A percentile compares a stretch with the other conserved stretches of the same genome.
phyloP scores from a whole-genome alignment of 164 flowering plant genomes.

The Aristolochia contorta region DNA sequence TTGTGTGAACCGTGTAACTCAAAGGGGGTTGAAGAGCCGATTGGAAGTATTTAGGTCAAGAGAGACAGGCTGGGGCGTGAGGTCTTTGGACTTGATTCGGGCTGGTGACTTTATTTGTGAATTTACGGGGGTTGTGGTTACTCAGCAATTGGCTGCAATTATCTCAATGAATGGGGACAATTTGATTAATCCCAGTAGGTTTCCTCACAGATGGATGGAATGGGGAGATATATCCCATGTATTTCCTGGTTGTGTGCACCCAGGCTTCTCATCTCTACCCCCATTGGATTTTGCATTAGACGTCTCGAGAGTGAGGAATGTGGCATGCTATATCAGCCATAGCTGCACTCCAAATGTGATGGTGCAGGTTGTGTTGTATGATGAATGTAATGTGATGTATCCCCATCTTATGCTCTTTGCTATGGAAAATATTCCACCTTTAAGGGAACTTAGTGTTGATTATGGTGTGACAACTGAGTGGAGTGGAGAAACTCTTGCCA shows the following conservation, averaged over 20 bases:
- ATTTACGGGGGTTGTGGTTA: constrained; percentile 59
- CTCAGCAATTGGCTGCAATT: constrained; percentile 52
- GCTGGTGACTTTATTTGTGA: constrained; percentile 83
- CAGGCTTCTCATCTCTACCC: constrained; percentile 46
- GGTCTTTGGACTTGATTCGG: constrained; percentile 64
- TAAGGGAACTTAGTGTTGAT: constrained; percentile 84
- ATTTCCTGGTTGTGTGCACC: constrained; percentile 34
- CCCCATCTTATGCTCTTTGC: constrained; percentile 93
- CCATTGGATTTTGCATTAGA: constrained; percentile 85
- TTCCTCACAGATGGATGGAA: constrained; percentile 56
- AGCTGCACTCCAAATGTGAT: constrained; percentile 72
- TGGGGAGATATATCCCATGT: constrained; percentile 87
- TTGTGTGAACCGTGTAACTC: constrained; percentile 66
- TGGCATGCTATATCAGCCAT: constrained; percentile 84
- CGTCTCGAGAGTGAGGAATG: constrained; percentile 77
- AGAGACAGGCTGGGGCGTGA: constrained; percentile 81
- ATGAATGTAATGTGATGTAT: constrained; percentile 53
- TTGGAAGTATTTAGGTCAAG: constrained; percentile 70
- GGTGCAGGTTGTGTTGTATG: constrained; percentile 72
- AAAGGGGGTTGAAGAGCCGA: constrained; percentile 43
- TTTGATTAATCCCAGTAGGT: constrained; percentile 65
- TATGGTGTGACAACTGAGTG: constrained; percentile 71
- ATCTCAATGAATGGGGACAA: constrained; percentile 71
- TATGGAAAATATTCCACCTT: constrained; percentile 84
- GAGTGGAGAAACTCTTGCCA: constrained; percentile 47